Conservation (phyloP, 306 rosid species). For the Vachellia collinsii region DNA sequence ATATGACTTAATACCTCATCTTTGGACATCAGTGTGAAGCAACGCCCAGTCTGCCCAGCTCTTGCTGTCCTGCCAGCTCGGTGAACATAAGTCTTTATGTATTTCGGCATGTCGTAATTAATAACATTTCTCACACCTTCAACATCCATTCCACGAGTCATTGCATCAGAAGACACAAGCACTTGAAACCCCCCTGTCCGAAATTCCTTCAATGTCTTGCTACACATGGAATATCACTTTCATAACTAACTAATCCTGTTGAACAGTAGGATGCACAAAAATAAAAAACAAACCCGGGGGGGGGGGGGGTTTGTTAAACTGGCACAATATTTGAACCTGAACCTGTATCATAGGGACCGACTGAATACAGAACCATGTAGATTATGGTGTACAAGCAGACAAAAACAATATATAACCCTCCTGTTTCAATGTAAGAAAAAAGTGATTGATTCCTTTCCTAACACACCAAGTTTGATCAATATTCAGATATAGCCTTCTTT, state of each 20-base stretch:
- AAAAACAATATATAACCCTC: background rate
- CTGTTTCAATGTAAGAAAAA: background rate
- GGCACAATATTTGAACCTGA: background rate
- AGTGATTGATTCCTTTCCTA: background rate
- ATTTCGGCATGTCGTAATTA: slow-evolving; percentile 81
- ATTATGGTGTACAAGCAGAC: background rate
- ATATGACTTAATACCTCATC: slow-evolving; percentile 66
- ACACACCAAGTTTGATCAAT: background rate
- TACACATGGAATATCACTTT: slow-evolving; percentile 47
- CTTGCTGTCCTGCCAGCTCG: slow-evolving; percentile 97
- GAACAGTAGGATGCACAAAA: background rate
- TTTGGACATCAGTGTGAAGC: slow-evolving; percentile 77
- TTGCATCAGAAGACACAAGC: slow-evolving; percentile 92
- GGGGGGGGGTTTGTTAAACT: too few relatives aligned
- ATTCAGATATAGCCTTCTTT: background rate
- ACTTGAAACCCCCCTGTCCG: slow-evolving; percentile 85
- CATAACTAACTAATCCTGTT: background rate
- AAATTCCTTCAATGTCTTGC: slow-evolving; percentile 78
- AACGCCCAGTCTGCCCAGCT: slow-evolving; percentile 85
- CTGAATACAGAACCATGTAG: background rate
- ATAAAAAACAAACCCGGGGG: too few relatives aligned
- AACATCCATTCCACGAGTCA: slow-evolving; percentile 99
- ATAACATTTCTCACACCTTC: slow-evolving; percentile 85
- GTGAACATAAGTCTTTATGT: slow-evolving; percentile 86
- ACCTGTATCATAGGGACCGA: background rate